Evolutionary conservation across 78 protist species (phyloP), one percentile per base, ranked within the genome.

Genomic region (Dictyostelium purpureum): DNA sequence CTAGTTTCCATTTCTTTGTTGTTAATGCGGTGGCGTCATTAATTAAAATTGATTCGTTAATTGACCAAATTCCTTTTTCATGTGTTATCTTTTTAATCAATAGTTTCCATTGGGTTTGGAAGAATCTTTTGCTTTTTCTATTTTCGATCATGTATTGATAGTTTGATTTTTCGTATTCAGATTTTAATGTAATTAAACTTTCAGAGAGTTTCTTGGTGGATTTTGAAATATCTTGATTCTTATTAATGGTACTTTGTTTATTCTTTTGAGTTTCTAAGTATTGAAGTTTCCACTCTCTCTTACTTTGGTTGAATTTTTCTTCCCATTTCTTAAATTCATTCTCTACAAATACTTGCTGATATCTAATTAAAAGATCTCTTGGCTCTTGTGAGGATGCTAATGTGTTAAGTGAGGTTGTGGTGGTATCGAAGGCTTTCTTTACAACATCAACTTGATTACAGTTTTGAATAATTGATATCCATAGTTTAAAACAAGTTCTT

Each of bases 241-340:
- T 85, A 6, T 31, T 61, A 1, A 85, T 85, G 21, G 43, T 61
- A 18, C 16, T 40, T 61, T 73, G 92, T 59, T 61, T 73, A 65
- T 85, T 85, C 75, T 85, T 85, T 51, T 74, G 80, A 24, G 56
- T 73, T 54, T 85, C 92, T 11, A 85, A 79, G 43, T 73, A 70
- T 51, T 85, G 92, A 6, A 85, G 42, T 35, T 73, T 70, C 92
- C 92, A 85, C 35, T 85, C 92, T n/a, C 28, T 70, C 42, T 85
- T 85, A 1, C 28, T 9, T 56, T 74, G 92, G 24, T 71, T 73
- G 54, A 54, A 26, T 19, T 66, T 47, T 51, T 85, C 92, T 45
- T 85, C 92, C 92, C 92, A 85, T 74, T 73, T 85, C 49, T 85
- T 85, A 5, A 33, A 85, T 24, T 85, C 92, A 61, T 43, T 73